A percentile compares a stretch with the other conserved stretches of the same genome.
Evolutionary conservation across 2,329 filamentous ascomycete genomes (phyloP).

Genomic region (Nemania sp.): DNA sequence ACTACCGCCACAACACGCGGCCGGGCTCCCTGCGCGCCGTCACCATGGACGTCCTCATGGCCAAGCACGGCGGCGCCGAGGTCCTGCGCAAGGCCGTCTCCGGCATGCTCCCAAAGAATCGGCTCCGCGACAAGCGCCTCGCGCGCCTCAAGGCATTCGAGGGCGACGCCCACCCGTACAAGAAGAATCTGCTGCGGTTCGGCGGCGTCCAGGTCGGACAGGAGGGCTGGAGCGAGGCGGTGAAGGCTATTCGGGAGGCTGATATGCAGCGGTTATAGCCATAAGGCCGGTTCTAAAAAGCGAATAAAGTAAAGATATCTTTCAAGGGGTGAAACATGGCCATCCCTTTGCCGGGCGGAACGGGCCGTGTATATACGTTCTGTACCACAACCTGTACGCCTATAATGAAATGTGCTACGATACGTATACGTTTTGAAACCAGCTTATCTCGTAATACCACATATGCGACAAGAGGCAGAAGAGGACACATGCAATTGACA

Average conservation of each 20-base stretch:
- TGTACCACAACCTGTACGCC: constrained; percentile 34
- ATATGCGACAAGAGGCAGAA: too few species aligned
- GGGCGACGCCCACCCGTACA: constrained; percentile 88
- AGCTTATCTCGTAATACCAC: too few species aligned
- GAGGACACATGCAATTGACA: neutral
- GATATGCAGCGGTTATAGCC: constrained; percentile 55
- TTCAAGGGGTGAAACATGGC: neutral
- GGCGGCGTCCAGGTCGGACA: constrained; percentile 60
- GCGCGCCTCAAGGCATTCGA: constrained; percentile 94
- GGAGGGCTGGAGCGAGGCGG: constrained; percentile 56
- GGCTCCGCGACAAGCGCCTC: constrained; percentile 83
- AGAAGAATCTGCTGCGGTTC: constrained; percentile 80
- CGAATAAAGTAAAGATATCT: neutral
- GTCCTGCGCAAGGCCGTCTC: constrained; percentile 88
- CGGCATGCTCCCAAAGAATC: constrained; percentile 98
- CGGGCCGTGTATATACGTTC: constrained; percentile 31
- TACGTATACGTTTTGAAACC: too few species aligned
- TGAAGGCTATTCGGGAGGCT: constrained; percentile 53
- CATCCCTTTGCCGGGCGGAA: constrained; percentile 4
- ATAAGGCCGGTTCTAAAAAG: neutral
- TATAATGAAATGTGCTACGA: constrained; percentile 31
- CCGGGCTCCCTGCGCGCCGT: constrained; percentile 85
- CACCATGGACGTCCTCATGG: constrained; percentile 93
- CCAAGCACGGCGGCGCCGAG: constrained; percentile 91
- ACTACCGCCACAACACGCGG: constrained; percentile 91